A percentile compares a stretch with the other conserved stretches of the same genome.
Evolutionary conservation across 2,329 filamentous ascomycete species (phyloP).

Genomic region (Colletotrichum sp.): DNA sequence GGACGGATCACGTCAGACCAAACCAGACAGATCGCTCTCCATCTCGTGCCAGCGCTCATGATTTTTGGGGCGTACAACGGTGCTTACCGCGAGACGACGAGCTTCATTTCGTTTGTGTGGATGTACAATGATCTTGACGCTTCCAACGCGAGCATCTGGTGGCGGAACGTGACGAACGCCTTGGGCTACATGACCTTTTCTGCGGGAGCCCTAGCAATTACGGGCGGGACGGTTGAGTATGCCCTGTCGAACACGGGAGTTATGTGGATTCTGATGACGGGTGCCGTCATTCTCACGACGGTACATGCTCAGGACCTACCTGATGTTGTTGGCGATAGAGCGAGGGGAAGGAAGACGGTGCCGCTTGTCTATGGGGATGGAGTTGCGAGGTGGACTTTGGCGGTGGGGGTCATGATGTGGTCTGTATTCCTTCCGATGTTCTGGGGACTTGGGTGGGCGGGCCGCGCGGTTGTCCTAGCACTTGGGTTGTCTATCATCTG

Average conservation of each 20-base stretch:
- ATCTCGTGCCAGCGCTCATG: conserved; percentile 22
- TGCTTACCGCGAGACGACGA: conserved; percentile 28
- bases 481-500: background rate
- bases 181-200: background rate
- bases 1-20: conserved; percentile 30
- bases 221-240: background rate
- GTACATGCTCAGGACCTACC: background rate
- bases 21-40: conserved; percentile 27
- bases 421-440: background rate
- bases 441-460: background rate
- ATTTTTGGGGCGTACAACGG: conserved; percentile 23
- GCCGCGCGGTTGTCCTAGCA: background rate
- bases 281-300: background rate
- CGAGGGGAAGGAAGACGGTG: background rate
- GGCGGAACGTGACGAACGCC: background rate
- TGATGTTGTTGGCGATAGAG: background rate
- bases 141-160: conserved; percentile 31
- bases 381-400: background rate
- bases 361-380: background rate
- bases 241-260: background rate
- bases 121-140: conserved; percentile 45
- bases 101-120: conserved; percentile 36
- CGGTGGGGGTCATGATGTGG: background rate
- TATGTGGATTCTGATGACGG: background rate
- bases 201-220: background rate